A percentile compares a stretch with the other conserved stretches of the same genome.
phyloP scores from a whole-genome alignment of 2,329 filamentous ascomycete species.

The Aspergillus sp. region DNA sequence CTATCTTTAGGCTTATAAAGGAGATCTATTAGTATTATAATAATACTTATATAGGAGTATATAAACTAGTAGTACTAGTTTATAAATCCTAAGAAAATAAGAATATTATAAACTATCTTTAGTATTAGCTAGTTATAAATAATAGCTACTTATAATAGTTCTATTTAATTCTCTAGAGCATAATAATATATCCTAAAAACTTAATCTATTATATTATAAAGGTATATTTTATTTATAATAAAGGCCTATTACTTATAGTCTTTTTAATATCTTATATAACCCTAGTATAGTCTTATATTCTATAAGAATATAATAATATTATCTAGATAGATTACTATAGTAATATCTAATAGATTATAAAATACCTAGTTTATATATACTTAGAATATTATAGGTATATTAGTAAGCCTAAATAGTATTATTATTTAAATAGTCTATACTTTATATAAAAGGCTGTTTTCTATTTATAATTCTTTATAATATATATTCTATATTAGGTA shows the following conservation, averaged over 20 bases:
- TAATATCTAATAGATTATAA: too few relatives aligned
- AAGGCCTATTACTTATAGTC: too few relatives aligned
- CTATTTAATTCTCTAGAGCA: too few relatives aligned
- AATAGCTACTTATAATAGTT: not conserved
- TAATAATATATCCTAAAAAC: too few relatives aligned
- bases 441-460: too few relatives aligned
- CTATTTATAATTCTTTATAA: not conserved
- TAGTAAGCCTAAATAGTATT: not conserved
- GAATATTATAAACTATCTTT: too few relatives aligned
- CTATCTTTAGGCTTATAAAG: not conserved
- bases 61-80: conserved; percentile 1
- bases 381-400: not conserved
- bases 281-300: too few relatives aligned
- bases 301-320: too few relatives aligned
- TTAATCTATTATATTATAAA: not conserved
- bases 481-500: conserved; percentile 1
- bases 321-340: too few relatives aligned
- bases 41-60: not conserved
- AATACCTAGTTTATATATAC: not conserved
- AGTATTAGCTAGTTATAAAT: not conserved
- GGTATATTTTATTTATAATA: not conserved
- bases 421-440: not conserved
- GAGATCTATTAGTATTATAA: not conserved
- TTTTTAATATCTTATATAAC: too few relatives aligned
- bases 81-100: not conserved